Evolutionary conservation across 2,329 filamentous ascomycete genomes (phyloP), one percentile per base, ranked within the genome.

Genomic region (Curvularia eragrostidis): DNA sequence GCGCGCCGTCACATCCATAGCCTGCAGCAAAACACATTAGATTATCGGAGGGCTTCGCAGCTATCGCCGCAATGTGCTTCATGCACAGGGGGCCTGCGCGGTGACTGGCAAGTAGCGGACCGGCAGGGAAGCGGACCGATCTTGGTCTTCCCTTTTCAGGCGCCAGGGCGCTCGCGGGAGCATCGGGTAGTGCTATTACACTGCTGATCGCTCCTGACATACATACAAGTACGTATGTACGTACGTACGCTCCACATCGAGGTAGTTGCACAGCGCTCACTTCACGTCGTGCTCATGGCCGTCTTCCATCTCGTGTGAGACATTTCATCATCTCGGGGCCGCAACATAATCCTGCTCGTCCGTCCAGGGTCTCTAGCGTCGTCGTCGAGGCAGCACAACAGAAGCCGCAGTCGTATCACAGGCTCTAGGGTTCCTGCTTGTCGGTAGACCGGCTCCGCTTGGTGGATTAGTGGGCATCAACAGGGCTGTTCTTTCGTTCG

Each of bases 151-250:
- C 50, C 54, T 49, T 53, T 60, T 52, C 32, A 63, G 67, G 69
- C 73, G 70, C 65, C 70, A 34, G 71, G 72, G 70, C 69, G 71
- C 69, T 61, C 54, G 65, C 58, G 66, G 68, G 63, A 74, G 71
- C 71, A 70, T 69, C 72, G 68, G 70, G 70, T 30, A 32, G 59
- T 65, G 59, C 61, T 54, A 58, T 54, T 55, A 58, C 61, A 62
- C 66, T 63, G 63, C 61, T 65, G 52, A 58, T 54, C 50, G 52
- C 50, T 57, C 48, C 44, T 56, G 39, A 54, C n/a, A n/a, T n/a
- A n/a, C n/a, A n/a, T n/a, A n/a, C n/a, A n/a, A n/a, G n/a, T n/a
- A n/a, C n/a, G n/a, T n/a, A n/a, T n/a, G n/a, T n/a, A n/a, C n/a
- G n/a, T n/a, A n/a, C 50, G 49, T 44, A 47, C 52, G 28, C 39